Base-by-base conservation (phyloP, 257 asterid species). In the Rhazya stricta region DNA sequence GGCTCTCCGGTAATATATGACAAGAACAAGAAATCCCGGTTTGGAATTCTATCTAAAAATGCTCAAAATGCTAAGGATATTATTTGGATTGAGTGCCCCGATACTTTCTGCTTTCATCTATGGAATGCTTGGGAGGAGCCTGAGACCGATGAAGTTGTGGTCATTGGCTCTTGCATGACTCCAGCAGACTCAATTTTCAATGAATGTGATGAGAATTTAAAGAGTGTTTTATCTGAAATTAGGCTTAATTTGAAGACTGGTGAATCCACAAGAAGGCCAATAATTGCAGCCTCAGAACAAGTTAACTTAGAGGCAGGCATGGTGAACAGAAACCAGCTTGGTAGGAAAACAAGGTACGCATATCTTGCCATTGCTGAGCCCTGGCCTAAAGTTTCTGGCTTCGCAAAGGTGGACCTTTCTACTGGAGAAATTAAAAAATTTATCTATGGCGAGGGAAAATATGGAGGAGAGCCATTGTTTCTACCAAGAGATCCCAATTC, bases 81-180 rank as follows among this genome's bases (percentile, higher is more conserved):
- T 5, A 63, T 2, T 1, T 90, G 96, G 96, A 67, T 88, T 3
- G 89, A 90, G 0, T 88, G 90, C 62, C 81, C 73, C 12, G 87
- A 87, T 29, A 84, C 90, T 0, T 90, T 90, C 30, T 90, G 96
- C 76, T 90, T 90, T 48, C 96, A 90, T 32, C 45, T 90, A 0
- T 89, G 92, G 96, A 89, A 89, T 78, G 91, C 91, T 0, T 88
- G 92, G 96, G 96, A 89, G 69, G 96, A 90, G 79, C 83, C 89
- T 32, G 96, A 85, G 62, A 84, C 70, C 7, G 83, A 85, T 74
- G 94, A 90, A 16, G 78, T 88, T 8, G 91, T 90, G 12, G 94
- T 90, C 7, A 85, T 90, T 72, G 96, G 96, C 1, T 90, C 96
- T 56, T 90, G 96, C 87, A 90, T 90, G 96, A 90, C 94, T 1